Evolutionary conservation across 2,329 filamentous ascomycete species (phyloP).

Genomic region (Ascocoryne sarcoides): DNA sequence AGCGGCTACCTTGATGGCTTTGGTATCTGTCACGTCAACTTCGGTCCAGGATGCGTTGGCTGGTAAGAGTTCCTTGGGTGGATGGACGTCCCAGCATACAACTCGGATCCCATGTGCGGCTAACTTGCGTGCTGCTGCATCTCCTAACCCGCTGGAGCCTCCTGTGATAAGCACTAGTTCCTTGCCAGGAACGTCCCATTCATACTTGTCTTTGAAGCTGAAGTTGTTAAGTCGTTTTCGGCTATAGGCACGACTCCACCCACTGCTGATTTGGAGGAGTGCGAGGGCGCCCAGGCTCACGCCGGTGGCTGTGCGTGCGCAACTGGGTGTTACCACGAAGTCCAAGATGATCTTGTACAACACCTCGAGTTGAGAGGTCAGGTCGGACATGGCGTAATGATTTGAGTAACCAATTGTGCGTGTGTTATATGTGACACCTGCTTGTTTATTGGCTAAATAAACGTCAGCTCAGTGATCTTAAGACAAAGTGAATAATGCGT

Average conservation of each 20-base stretch:
- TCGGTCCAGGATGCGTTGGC: slow-evolving; percentile 14
- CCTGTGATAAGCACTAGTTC: slow-evolving; percentile 71
- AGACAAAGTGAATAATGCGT: too few relatives aligned
- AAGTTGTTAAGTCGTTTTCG: not conserved
- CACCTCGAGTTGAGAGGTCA: not conserved
- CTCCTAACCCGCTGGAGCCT: slow-evolving; percentile 63
- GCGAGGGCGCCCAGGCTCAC: not conserved
- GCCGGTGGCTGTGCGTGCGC: not conserved
- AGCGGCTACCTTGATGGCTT: slow-evolving; percentile 52
- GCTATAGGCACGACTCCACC: not conserved
- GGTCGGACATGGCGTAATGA: not conserved
- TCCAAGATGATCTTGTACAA: not conserved
- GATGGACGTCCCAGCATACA: not conserved
- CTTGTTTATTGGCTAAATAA: too few relatives aligned
- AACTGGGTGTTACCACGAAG: not conserved
- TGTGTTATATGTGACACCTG: too few relatives aligned
- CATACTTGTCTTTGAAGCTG: not conserved
- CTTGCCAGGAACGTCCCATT: slow-evolving; percentile 43
- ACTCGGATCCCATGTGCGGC: not conserved
- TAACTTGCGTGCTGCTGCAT: not conserved
- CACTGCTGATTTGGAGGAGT: not conserved
- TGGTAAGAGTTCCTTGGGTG: slow-evolving; percentile 6
- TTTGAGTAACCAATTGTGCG: not conserved
- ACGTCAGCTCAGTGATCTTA: too few relatives aligned
- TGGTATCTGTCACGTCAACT: slow-evolving; percentile 51